Evolutionary conservation across 1,284 basidiomycete genomes (phyloP), one percentile per base, ranked within the genome.

Genomic region (Trichosporon sp.): DNA sequence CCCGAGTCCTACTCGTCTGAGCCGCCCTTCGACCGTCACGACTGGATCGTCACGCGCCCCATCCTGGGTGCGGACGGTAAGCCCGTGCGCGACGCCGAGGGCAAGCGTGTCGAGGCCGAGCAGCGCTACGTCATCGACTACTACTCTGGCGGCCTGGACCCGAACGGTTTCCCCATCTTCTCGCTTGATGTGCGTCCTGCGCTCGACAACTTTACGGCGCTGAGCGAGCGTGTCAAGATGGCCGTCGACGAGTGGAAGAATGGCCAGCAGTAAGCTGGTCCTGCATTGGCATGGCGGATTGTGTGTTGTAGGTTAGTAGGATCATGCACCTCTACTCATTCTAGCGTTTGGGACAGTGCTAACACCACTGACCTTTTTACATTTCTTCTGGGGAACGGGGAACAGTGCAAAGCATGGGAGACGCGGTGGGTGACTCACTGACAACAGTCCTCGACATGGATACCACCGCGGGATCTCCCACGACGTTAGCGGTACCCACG

Each of bases 21-120:
- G 78, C 92, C 94, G 4, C 96, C 97, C 1, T 99, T 99, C 79
- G 96, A 99, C 82, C 90, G 96, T n/a, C 97, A 99, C 82, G 96
- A 99, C 86, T 99, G 97, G 97, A 85, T 97, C 67, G 88, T 99
- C 71, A 90, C 91, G 46, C 90, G 96, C 66, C 89, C 80, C 70
- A 21, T 90, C 32, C 66, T 73, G 12, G 74, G 75, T 31, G 66
- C 72, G 88, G 5, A 90, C 89, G 63, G 89, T 91, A 79, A 90
- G 92, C 72, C 73, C 73, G 77, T 70, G 65, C 74, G 73, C 64
- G 26, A 68, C 12, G 59, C 4, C 14, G 32, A 14, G 1, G 59
- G 59, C 59, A 63, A 37, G 59, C 59, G 59, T 32, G 14, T 63
- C 32, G 73, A 74, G 71, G 72, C 73, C 16, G 76, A 78, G 82